phyloP scores from a whole-genome alignment of 2,329 filamentous ascomycete genomes.

The Alternaria atra region DNA sequence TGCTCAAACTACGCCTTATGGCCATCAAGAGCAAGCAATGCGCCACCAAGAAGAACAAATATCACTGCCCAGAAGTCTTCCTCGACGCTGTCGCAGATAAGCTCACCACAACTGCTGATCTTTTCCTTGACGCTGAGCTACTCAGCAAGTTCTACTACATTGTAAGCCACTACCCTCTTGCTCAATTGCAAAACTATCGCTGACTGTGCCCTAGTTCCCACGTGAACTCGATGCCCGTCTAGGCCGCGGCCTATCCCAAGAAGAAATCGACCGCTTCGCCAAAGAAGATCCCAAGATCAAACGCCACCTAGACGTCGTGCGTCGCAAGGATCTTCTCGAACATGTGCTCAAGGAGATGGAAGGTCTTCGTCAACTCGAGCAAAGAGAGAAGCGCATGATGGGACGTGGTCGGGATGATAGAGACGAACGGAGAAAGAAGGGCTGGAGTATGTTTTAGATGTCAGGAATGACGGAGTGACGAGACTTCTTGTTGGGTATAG shows the following conservation, averaged over 20 bases:
- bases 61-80: slow-evolving; percentile 96
- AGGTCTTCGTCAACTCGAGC: slow-evolving; percentile 83
- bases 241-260: slow-evolving; percentile 78
- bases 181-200: neutral
- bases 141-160: slow-evolving; percentile 98
- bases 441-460: slow-evolving; percentile 44
- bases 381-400: slow-evolving; percentile 67
- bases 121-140: slow-evolving; percentile 97
- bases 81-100: slow-evolving; percentile 97
- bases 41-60: slow-evolving; percentile 84
- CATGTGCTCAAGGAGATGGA: slow-evolving; percentile 97
- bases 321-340: slow-evolving; percentile 90
- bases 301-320: slow-evolving; percentile 89
- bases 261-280: slow-evolving; percentile 88
- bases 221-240: slow-evolving; percentile 88
- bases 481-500: slow-evolving; percentile 10
- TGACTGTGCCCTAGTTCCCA: slow-evolving; percentile 69
- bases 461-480: neutral
- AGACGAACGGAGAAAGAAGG: slow-evolving; percentile 37
- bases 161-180: slow-evolving; percentile 33
- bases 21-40: slow-evolving; percentile 94
- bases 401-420: slow-evolving; percentile 31
- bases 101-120: slow-evolving; percentile 89
- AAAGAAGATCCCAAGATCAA: slow-evolving; percentile 91
- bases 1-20: slow-evolving; percentile 87